These are phyloP conservation scores for Colletotrichum sublineola DNA, from an alignment of 2,329 filamentous ascomycete species.

Conservation along the genomic window DNA sequence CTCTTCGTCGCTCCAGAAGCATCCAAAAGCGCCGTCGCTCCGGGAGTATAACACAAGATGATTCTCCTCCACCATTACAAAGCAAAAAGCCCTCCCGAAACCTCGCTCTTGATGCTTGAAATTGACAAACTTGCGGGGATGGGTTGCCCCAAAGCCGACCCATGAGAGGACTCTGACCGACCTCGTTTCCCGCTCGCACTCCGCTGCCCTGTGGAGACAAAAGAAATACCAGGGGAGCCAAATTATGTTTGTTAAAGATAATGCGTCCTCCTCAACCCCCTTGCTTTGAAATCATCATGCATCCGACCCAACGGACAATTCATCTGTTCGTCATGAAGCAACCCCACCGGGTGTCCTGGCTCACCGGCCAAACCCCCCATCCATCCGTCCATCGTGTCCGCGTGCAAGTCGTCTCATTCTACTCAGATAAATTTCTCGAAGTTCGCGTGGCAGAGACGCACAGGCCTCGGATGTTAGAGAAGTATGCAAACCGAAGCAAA, in stretches of 20 bases:
- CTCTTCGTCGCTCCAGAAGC: not conserved
- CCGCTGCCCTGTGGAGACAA: conserved; percentile 23
- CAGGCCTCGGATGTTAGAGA: not conserved
- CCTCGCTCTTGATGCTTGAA: conserved; percentile 32
- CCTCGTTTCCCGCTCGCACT: conserved; percentile 2
- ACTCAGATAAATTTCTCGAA: conserved; percentile 9
- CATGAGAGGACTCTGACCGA: not conserved
- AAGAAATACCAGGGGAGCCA: conserved; percentile 1
- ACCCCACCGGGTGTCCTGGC: not conserved
- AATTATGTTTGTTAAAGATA: not conserved
- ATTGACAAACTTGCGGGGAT: conserved; percentile 20
- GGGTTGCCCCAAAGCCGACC: not conserved
- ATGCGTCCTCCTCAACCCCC: conserved; percentile 1
- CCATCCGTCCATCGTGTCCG: conserved; percentile 23
- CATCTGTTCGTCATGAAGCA: not conserved
- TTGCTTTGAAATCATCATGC: not conserved
- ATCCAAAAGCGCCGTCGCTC: conserved; percentile 9
- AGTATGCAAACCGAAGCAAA: not conserved
- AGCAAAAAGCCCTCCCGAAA: not conserved
- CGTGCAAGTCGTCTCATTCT: conserved; percentile 30
- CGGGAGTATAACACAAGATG: conserved; percentile 1
- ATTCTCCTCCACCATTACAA: conserved; percentile 22
- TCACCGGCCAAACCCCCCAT: not conserved
- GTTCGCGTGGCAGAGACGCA: not conserved
- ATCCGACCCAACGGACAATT: not conserved